phyloP scores from a whole-genome alignment of 2,329 filamentous ascomycete genomes.

The Neospermospora avenae region DNA sequence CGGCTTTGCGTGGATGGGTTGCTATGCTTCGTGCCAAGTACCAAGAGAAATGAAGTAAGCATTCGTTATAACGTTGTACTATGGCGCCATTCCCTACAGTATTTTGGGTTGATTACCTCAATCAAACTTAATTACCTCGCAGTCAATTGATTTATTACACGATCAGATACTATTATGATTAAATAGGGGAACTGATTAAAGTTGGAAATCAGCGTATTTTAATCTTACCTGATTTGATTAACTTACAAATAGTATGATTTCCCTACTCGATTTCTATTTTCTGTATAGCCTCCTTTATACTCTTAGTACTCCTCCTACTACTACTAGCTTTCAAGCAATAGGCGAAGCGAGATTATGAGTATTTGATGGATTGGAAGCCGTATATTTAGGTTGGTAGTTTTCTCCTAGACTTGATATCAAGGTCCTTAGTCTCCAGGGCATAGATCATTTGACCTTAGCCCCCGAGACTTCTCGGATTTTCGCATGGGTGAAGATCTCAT shows the following conservation, averaged over 20 bases:
- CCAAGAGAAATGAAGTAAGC: neutral
- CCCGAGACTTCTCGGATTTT: conserved; percentile 56
- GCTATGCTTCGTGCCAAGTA: neutral
- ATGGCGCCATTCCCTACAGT: neutral
- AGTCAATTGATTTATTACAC: too few species aligned
- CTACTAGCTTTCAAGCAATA: conserved; percentile 13
- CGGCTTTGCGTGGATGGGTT: neutral
- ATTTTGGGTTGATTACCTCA: too few species aligned
- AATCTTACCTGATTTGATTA: too few species aligned
- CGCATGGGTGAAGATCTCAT: conserved; percentile 61
- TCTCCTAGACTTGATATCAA: conserved; percentile 71
- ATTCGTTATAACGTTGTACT: neutral
- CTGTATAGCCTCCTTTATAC: too few species aligned
- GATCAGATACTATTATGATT: too few species aligned
- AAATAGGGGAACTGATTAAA: too few species aligned
- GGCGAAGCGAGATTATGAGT: neutral
- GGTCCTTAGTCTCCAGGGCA: conserved; percentile 68
- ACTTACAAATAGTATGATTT: too few species aligned
- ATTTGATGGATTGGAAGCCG: conserved; percentile 59
- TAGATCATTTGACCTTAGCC: conserved; percentile 56
- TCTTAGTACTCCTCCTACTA: too few species aligned
- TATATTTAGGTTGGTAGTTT: conserved; percentile 80
- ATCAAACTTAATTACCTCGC: too few species aligned
- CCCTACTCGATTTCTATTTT: too few species aligned
- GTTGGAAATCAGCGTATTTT: too few species aligned